A percentile compares a stretch with the other conserved stretches of the same genome.
phyloP scores from a whole-genome alignment of 208 protist genomes.

The Trypanosoma cruzi region DNA sequence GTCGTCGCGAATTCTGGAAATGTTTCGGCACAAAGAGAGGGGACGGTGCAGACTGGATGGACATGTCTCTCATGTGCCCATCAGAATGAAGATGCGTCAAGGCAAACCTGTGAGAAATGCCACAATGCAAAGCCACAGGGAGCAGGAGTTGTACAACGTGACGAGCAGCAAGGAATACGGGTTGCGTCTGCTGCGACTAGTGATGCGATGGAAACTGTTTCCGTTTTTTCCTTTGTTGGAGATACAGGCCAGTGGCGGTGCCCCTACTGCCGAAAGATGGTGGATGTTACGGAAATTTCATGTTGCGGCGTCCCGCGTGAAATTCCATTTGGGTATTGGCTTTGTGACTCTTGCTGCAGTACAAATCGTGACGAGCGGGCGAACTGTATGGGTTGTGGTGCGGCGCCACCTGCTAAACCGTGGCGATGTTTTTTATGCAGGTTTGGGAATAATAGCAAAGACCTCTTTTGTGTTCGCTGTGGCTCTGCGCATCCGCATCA shows the following conservation, averaged over 20 bases:
- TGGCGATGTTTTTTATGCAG: constrained; percentile 64
- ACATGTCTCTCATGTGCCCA: not conserved
- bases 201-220: not conserved
- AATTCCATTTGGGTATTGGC: constrained; percentile 76
- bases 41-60: not conserved
- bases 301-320: constrained; percentile 69
- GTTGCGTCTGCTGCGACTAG: too few relatives aligned
- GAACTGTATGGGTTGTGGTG: constrained; percentile 67
- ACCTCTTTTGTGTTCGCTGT: constrained; percentile 48
- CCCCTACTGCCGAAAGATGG: constrained; percentile 68
- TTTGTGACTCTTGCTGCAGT: constrained; percentile 71
- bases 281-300: constrained; percentile 23
- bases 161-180: not conserved
- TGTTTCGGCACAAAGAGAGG: not conserved
- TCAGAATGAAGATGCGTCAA: not conserved
- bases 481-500: constrained; percentile 38
- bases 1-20: constrained; percentile 5
- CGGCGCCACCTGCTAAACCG: constrained; percentile 25
- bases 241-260: constrained; percentile 72
- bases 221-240: constrained; percentile 3
- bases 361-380: constrained; percentile 55
- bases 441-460: constrained; percentile 34
- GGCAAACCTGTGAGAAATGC: constrained; percentile 7
- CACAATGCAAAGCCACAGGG: constrained; percentile 1
- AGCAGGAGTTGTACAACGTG: not conserved